These are phyloP conservation scores for Penicillium aurantiogriseum DNA, from an alignment of 2,329 filamentous ascomycete genomes.

Conservation along the genomic window DNA sequence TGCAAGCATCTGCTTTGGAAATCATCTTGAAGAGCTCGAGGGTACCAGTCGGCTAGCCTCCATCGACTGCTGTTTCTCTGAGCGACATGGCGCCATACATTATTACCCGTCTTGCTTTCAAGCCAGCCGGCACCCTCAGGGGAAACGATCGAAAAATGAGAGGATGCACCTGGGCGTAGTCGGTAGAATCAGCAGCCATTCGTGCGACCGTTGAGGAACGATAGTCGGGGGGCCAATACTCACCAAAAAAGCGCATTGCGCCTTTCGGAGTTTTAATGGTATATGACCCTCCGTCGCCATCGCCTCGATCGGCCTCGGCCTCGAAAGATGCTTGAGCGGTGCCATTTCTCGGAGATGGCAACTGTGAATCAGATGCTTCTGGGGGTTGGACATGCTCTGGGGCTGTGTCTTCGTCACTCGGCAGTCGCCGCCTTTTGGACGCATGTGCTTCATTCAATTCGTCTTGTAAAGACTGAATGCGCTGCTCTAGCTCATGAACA, in stretches of 20 bases:
- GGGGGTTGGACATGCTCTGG: background rate
- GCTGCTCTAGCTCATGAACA: background rate
- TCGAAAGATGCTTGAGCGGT: background rate
- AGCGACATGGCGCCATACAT: background rate
- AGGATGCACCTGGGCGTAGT: slow-evolving; percentile 15
- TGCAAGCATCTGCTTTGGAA: slow-evolving; percentile 13
- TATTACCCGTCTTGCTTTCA: slow-evolving; percentile 3
- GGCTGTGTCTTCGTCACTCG: background rate
- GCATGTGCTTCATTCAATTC: slow-evolving; percentile 1
- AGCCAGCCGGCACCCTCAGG: background rate
- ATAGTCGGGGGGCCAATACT: background rate
- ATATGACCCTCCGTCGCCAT: slow-evolving; percentile 12
- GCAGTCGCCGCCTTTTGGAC: background rate
- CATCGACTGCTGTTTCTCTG: slow-evolving; percentile 8
- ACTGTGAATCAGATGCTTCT: background rate
- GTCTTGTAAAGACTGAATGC: slow-evolving; percentile 1
- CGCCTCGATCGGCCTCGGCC: slow-evolving; percentile 3
- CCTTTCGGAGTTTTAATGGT: slow-evolving; percentile 14
- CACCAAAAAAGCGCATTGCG: slow-evolving; percentile 23
- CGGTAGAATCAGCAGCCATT: background rate
- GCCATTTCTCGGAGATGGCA: background rate
- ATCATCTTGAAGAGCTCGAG: slow-evolving; percentile 15
- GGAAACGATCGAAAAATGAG: slow-evolving; percentile 12
- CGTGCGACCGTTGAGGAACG: background rate
- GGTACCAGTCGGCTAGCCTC: slow-evolving; percentile 17